Base-by-base conservation (phyloP, 371 early-diverging fungal species). In the Haplosporangium sp. region DNA sequence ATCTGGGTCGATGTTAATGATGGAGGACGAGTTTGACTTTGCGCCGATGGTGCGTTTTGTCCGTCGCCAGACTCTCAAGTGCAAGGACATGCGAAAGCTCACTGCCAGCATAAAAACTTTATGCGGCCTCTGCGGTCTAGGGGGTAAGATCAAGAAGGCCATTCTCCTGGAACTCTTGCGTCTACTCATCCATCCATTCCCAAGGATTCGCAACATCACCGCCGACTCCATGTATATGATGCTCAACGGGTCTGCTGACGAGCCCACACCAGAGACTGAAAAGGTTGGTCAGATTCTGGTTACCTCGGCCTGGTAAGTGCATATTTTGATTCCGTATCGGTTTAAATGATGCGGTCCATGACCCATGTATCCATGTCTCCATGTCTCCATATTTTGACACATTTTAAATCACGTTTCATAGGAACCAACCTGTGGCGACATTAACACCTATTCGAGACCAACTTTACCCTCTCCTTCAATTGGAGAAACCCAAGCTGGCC, bases 1-100 rank as follows among this genome's bases (percentile, higher is more conserved):
- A 58, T 83, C 83, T 48, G 89, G 86, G 20, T 83, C 82, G 7
- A 56, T 90, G 50, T 52, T 79, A 36, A 75, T 81, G 57, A 67
- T 86, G 23, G 62, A 68, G 10, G 74, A 84, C 43, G 82, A 85
- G 38, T 79, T 55, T 36, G 80, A 79, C 56, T 79, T 79, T 45
- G 62, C 73, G 13, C 80, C 80, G 0, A 70, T 74, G 80, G 80
- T 79, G 11, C 63, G 58, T 10, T 81, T 74, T 48, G 76, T 72
- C 18, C 69, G 66, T 10, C 62, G 75, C 14, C 81, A 74, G 59
- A 81, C 72, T 5, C 5, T 71, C 51, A 71, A 57, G 43, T 72
- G 76, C 63, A 74, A 73, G 59, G 76, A 76, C 36, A 62, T 58
- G 6, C 69, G 73, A 14, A 76, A 73, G 50, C 60, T 75, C 29